Conservation (phyloP, 345 rosid species). For the Anacardium occidentale region DNA sequence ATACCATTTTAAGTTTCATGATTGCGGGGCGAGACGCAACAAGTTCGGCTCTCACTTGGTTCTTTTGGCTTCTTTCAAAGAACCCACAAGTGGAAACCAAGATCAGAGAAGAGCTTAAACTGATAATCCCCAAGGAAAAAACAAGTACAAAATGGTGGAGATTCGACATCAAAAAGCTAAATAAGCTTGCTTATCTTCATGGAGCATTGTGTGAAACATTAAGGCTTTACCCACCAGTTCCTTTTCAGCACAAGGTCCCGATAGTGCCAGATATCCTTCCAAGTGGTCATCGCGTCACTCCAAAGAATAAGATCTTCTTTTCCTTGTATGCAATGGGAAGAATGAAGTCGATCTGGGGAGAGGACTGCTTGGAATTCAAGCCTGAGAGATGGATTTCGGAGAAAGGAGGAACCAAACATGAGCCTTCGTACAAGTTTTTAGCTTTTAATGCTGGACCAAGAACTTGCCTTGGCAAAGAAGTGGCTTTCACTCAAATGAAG, state of each 20-base stretch:
- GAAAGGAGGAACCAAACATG: conserved; percentile 24
- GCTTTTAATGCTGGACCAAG: conserved; percentile 52
- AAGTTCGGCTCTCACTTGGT: conserved; percentile 44
- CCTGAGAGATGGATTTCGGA: conserved; percentile 42
- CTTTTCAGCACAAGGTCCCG: conserved; percentile 32
- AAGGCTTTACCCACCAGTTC: conserved; percentile 37
- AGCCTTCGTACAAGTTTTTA: conserved; percentile 48
- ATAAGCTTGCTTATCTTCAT: conserved; percentile 35
- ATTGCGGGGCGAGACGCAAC: conserved; percentile 52
- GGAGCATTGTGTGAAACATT: conserved; percentile 35
- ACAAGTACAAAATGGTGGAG: neutral
- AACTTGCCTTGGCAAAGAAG: conserved; percentile 58
- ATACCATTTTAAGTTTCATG: conserved; percentile 46
- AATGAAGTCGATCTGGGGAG: conserved; percentile 39
- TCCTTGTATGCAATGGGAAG: conserved; percentile 36
- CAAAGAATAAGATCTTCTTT: conserved; percentile 19
- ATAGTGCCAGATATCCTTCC: conserved; percentile 29
- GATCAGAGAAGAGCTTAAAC: conserved; percentile 47
- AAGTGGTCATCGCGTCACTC: conserved; percentile 34
- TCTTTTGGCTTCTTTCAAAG: conserved; percentile 45
- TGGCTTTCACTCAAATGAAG: conserved; percentile 60
- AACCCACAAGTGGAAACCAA: conserved; percentile 30
- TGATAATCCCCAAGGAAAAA: neutral
- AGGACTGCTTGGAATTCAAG: conserved; percentile 40
- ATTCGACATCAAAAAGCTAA: conserved; percentile 6